Evolutionary conservation across 306 rosid species (phyloP).

Genomic region (Lablab purpureus): DNA sequence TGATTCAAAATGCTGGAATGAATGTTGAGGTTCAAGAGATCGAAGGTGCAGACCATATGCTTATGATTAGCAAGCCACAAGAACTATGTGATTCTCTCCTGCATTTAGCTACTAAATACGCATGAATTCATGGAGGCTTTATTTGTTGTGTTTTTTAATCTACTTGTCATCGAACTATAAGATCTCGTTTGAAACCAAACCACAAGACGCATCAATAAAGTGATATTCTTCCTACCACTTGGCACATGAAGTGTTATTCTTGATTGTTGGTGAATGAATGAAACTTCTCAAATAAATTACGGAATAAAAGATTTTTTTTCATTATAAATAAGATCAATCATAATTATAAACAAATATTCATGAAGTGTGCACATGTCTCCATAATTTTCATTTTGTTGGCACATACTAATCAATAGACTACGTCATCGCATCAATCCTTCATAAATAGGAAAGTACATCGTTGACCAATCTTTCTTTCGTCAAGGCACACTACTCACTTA

Average conservation of each 20-base stretch:
- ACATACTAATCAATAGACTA: too few relatives aligned
- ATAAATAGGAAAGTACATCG: too few relatives aligned
- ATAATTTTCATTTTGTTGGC: too few relatives aligned
- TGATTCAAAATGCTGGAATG: constrained; percentile 59
- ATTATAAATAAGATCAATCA: too few relatives aligned
- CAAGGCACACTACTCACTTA: too few relatives aligned
- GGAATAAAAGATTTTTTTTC: too few relatives aligned
- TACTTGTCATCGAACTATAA: neutral
- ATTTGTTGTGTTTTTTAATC: neutral
- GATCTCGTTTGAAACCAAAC: neutral
- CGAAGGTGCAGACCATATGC: constrained; percentile 62
- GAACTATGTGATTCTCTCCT: constrained; percentile 54
- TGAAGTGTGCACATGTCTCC: too few relatives aligned
- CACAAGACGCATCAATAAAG: neutral
- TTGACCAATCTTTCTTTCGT: too few relatives aligned
- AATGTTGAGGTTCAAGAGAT: constrained; percentile 56
- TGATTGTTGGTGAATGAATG: neutral
- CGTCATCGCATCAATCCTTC: too few relatives aligned
- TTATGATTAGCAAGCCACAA: constrained; percentile 55
- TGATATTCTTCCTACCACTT: neutral
- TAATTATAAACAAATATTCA: too few relatives aligned
- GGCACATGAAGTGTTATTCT: neutral
- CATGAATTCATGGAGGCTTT: neutral
- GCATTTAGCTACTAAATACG: constrained; percentile 52
- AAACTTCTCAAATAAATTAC: neutral